Evolutionary conservation across 805 yeast species (phyloP).

Genomic region (Blastobotrys mokoenaii): DNA sequence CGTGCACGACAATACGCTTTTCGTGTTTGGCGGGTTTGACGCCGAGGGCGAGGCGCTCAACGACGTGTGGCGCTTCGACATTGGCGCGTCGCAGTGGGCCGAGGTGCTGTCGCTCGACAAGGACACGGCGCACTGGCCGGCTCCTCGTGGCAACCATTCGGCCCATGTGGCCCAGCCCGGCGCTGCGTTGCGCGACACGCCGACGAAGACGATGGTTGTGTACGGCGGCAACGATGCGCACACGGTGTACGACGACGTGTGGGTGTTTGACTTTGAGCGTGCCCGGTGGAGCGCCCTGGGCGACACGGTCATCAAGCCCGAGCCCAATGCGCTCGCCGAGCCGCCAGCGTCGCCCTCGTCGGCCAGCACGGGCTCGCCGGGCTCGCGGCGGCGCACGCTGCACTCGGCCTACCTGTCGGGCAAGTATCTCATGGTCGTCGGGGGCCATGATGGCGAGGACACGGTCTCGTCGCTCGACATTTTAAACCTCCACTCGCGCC

Average conservation of each 20-base stretch:
- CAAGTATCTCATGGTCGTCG: slow-evolving; percentile 14
- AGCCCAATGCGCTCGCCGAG: background rate
- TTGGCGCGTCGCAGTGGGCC: slow-evolving; percentile 4
- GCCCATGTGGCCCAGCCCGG: slow-evolving; percentile 9
- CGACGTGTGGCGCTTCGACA: slow-evolving; percentile 17
- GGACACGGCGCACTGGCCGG: slow-evolving; percentile 16
- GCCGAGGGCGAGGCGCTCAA: slow-evolving; percentile 7
- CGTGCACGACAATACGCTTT: slow-evolving; percentile 5
- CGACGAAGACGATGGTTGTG: slow-evolving; percentile 11
- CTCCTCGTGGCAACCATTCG: slow-evolving; percentile 14
- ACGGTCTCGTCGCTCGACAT: slow-evolving; percentile 11
- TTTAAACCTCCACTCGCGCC: slow-evolving; percentile 9
- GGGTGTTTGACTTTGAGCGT: slow-evolving; percentile 12
- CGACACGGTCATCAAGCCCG: slow-evolving; percentile 1
- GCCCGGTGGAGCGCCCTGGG: slow-evolving; percentile 11
- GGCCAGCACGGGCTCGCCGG: slow-evolving; percentile 2
- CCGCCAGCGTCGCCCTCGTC: background rate
- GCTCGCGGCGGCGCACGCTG: slow-evolving; percentile 8
- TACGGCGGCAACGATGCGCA: slow-evolving; percentile 16
- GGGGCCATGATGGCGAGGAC: slow-evolving; percentile 20
- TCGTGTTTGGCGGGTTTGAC: slow-evolving; percentile 17
- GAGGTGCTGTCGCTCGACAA: slow-evolving; percentile 15
- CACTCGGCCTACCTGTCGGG: slow-evolving; percentile 13
- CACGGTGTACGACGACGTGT: slow-evolving; percentile 12
- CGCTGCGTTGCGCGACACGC: background rate